Evolutionary conservation across 164 flowering plant species (phyloP).

Genomic region (Chimonanthus praecox): DNA sequence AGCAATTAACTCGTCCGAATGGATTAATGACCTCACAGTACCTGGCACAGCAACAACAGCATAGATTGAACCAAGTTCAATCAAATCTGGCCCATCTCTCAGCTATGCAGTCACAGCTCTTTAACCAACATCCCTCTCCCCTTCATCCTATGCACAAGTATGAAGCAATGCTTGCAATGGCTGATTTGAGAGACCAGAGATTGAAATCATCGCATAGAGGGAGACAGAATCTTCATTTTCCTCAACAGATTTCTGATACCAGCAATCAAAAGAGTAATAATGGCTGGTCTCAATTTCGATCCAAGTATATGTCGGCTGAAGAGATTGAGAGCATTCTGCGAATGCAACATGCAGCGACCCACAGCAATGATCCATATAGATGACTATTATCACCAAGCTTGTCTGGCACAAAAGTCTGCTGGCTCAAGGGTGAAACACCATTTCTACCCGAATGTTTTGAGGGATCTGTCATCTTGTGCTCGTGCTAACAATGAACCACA

Average conservation of each 20-base stretch:
- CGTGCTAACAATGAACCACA: constrained; percentile 62
- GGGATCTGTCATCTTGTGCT: constrained; percentile 61
- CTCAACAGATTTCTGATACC: constrained; percentile 56
- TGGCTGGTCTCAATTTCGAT: constrained; percentile 61
- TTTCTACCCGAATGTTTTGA: constrained; percentile 68
- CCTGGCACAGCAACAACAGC: constrained; percentile 47
- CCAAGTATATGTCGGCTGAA: constrained; percentile 83
- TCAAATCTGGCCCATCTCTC: constrained; percentile 54
- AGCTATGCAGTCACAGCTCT: constrained; percentile 58
- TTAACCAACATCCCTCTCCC: constrained; percentile 38
- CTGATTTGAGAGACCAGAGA: constrained; percentile 59
- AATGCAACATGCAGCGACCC: constrained; percentile 86
- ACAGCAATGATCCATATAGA: constrained; percentile 83
- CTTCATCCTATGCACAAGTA: constrained; percentile 28
- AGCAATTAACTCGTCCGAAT: constrained; percentile 54
- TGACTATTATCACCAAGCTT: constrained; percentile 92
- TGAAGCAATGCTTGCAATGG: constrained; percentile 36
- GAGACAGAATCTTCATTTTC: constrained; percentile 42
- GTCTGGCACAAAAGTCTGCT: constrained; percentile 64
- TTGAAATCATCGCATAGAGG: constrained; percentile 50
- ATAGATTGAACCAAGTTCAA: constrained; percentile 52
- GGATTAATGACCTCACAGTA: constrained; percentile 57
- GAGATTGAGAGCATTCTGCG: constrained; percentile 83
- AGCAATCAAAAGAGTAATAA: constrained; percentile 54
- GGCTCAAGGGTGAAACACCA: constrained; percentile 59